Base-by-base conservation (phyloP, 495 filamentous ascomycete species). In the Aspergillus bridgeri region DNA sequence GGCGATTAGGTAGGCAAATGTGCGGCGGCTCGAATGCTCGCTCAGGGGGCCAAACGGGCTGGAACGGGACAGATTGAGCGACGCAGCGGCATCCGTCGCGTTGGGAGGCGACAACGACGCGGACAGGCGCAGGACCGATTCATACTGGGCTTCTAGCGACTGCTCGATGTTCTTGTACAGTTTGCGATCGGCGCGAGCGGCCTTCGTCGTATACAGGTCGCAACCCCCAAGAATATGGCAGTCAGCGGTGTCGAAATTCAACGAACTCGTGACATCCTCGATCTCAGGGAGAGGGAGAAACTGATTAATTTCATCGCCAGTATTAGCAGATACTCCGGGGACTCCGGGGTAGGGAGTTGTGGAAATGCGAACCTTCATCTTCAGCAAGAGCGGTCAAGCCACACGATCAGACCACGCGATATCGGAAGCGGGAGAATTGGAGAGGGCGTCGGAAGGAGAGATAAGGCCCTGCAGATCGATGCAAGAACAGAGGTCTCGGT, bases 161-260 rank as follows among this genome's bases (percentile, higher is more conserved):
- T 90, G 82, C 63, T 96, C 91, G 68, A 99, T 96, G 60, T 86
- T 86, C 70, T 93, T 93, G 81, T 98, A 98, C 3, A 98, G 79
- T 72, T 96, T 97, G 79, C 96, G 96, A 72, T 99, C 95, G 63
- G 84, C 81, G 42, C 92, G 89, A 45, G 93, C 91, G 15, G 94
- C 91, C 74, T 98, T 98, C 38, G 92, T 98, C 7, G 91, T 97
- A 78, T 96, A 99, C 19, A 97, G 82, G 70, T 99, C 94, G 78
- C 92, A 96, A 47, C 90, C 87, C 54, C 94, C 94, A 13, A 89
- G 83, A 60, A 98, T 87, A 63, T 92, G 89, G 64, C 89, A 91
- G 68, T 97, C 92, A 15, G 86, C 81, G 2, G 94, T 98, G 65
- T 92, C 87, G 78, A 98, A 98, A 65, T 93, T 96, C 63, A 99